A percentile compares a stretch with the other conserved stretches of the same genome.
Evolutionary conservation across 129 eudicot species (phyloP).

Genomic region (Ambrosia trifida): DNA sequence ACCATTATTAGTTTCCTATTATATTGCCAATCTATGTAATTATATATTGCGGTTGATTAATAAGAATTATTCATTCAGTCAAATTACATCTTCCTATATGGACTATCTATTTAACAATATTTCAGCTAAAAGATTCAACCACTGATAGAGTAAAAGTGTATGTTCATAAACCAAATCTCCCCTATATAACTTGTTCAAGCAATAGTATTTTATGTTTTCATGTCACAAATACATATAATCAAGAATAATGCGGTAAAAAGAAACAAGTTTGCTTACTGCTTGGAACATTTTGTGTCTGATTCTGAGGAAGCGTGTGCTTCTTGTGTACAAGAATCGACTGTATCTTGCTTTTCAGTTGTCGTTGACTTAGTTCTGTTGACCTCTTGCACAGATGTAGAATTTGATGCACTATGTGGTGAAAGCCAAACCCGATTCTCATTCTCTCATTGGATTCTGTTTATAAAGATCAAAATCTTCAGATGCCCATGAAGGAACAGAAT

Average conservation of each 20-base stretch:
- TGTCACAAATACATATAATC: neutral
- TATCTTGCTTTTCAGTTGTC: slow-evolving; percentile 55
- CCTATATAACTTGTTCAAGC: too few species aligned
- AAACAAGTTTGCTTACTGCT: slow-evolving; percentile 58
- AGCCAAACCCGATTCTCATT: slow-evolving; percentile 58
- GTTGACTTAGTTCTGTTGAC: slow-evolving; percentile 46
- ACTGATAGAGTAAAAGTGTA: too few species aligned
- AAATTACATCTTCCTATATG: too few species aligned
- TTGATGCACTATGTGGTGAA: slow-evolving; percentile 30
- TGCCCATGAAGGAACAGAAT: slow-evolving; percentile 63
- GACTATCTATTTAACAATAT: too few species aligned
- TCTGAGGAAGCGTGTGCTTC: slow-evolving; percentile 55
- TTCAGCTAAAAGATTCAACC: too few species aligned
- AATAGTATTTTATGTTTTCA: too few species aligned
- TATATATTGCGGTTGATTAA: too few species aligned
- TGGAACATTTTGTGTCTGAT: slow-evolving; percentile 73
- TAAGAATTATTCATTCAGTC: too few species aligned
- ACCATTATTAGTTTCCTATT: too few species aligned
- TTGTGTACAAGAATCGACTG: slow-evolving; percentile 45
- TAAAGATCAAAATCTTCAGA: slow-evolving; percentile 56
- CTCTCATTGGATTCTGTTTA: slow-evolving; percentile 43
- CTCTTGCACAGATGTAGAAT: slow-evolving; percentile 42
- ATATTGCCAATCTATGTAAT: too few species aligned
- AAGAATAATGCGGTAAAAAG: neutral
- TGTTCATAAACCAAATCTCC: too few species aligned